phyloP scores from a whole-genome alignment of 257 asterid genomes.

The Haberlea rhodopensis region DNA sequence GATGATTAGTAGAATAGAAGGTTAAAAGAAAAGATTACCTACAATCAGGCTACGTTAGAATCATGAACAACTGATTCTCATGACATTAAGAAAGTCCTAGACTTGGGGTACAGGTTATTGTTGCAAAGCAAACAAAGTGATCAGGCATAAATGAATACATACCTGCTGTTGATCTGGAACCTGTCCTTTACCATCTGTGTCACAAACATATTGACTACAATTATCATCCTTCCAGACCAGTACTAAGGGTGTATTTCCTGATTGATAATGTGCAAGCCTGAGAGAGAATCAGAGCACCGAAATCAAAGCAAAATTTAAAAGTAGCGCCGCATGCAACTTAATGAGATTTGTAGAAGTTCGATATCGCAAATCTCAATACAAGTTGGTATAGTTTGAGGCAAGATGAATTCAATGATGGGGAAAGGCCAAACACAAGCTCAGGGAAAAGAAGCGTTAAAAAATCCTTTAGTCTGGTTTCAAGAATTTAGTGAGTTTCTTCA shows the following conservation, averaged over 20 bases:
- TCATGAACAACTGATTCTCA: constrained; percentile 8
- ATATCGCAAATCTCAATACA: constrained; percentile 6
- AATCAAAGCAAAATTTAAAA: constrained; percentile 6
- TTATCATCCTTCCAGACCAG: constrained; percentile 92
- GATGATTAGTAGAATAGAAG: neutral
- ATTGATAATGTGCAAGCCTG: constrained; percentile 95
- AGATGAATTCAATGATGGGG: neutral
- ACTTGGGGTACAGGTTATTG: constrained; percentile 7
- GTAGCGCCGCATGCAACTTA: neutral
- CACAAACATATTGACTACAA: constrained; percentile 86
- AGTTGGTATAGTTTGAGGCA: neutral
- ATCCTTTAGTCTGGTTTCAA: neutral
- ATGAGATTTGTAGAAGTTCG: constrained; percentile 4
- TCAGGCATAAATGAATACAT: constrained; percentile 20
- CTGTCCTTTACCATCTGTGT: constrained; percentile 82
- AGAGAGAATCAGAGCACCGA: constrained; percentile 19
- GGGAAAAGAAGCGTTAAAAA: constrained; percentile 11
- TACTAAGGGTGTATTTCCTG: constrained; percentile 85
- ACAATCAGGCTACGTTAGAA: neutral
- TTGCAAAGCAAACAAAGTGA: neutral
- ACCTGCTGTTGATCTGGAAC: constrained; percentile 89
- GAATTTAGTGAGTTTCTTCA: neutral
- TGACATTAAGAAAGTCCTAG: constrained; percentile 2
- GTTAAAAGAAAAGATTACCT: neutral
- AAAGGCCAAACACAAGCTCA: neutral